Evolutionary conservation across 495 filamentous ascomycete genomes (phyloP), one percentile per base, ranked within the genome.

Genomic region (Entonaema liquescens): DNA sequence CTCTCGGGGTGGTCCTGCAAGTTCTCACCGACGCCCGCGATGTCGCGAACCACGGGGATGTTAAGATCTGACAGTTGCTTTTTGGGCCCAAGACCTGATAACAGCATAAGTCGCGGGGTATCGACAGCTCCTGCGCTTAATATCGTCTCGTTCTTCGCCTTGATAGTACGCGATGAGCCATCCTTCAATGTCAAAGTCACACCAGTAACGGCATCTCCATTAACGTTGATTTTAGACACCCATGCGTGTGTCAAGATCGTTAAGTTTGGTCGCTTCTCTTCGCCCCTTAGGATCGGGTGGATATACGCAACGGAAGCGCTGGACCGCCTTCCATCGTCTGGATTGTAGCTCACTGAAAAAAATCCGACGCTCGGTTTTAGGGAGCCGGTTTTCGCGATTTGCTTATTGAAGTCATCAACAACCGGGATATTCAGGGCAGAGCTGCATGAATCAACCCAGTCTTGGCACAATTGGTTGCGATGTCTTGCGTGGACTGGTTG

Each of bases 281-380:
- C 87, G 6, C 91, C 91, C 11, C 86, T 84, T 33, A 95, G 82
- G 62, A 95, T 93, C 21, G 92, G 92, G 73, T 95, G 92, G 75
- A 95, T 92, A 76, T 95, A 95, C 15, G 92, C 92, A 3, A 95
- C 92, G 72, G 87, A 90, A 56, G 92, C 91, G 76, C 90, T 93
- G 82, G 89, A 92, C 49, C 92, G 86, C 63, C 85, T 86, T 67
- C 92, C 92, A 72, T 91, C 86, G 68, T 94, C 91, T 0, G 92
- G 92, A 77, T 93, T 93, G 80, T 94, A 95, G 31, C 90, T 85
- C 36, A 95, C 88, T 44, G 88, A 91, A 85, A 95, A 94, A 83
- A 94, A 95, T 19, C 92, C 92, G 3, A 93, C 91, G 59, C 90
- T 89, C 75, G 89, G 83, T 54, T 88, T 87, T 62, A 95, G 78